A percentile compares a stretch with the other conserved stretches of the same genome.
Conservation (phyloP, 2,329 filamentous ascomycete genomes). For the Aspergillus tamarii region DNA sequence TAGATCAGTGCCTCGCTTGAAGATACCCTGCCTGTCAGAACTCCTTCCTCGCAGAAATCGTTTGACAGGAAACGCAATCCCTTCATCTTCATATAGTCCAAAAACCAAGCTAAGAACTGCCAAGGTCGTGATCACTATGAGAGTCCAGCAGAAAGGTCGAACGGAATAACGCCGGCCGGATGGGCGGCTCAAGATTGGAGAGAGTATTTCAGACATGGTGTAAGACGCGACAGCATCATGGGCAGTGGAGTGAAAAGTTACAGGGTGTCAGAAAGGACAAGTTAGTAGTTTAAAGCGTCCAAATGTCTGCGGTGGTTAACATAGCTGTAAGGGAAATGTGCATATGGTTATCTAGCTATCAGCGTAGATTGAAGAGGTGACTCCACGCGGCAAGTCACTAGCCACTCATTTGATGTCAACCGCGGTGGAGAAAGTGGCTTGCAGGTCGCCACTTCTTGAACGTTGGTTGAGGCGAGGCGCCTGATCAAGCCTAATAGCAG, state of each 20-base stretch:
- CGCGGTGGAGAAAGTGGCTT: neutral
- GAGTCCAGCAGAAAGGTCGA: slow-evolving; percentile 50
- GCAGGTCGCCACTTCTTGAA: neutral
- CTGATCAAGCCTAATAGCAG: neutral
- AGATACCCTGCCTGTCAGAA: slow-evolving; percentile 9
- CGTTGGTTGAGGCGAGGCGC: neutral
- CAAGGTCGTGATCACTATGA: slow-evolving; percentile 43
- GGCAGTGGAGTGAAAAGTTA: slow-evolving; percentile 9
- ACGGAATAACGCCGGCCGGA: slow-evolving; percentile 42
- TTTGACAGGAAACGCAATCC: neutral
- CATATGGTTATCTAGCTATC: neutral
- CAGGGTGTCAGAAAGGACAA: neutral
- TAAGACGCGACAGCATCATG: slow-evolving; percentile 33
- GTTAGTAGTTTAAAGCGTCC: neutral
- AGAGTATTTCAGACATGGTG: slow-evolving; percentile 31
- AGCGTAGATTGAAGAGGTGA: neutral
- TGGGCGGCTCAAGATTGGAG: slow-evolving; percentile 25
- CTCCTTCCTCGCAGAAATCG: neutral
- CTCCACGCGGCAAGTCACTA: slow-evolving; percentile 1
- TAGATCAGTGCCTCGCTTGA: slow-evolving; percentile 26
- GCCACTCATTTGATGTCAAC: slow-evolving; percentile 10
- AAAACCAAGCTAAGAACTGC: slow-evolving; percentile 34
- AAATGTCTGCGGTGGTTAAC: neutral
- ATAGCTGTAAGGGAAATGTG: neutral
- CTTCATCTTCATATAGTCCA: neutral